Evolutionary conservation across 331 rosid genomes (phyloP), one percentile per base, ranked within the genome.

Genomic region (Quercus lobata): DNA sequence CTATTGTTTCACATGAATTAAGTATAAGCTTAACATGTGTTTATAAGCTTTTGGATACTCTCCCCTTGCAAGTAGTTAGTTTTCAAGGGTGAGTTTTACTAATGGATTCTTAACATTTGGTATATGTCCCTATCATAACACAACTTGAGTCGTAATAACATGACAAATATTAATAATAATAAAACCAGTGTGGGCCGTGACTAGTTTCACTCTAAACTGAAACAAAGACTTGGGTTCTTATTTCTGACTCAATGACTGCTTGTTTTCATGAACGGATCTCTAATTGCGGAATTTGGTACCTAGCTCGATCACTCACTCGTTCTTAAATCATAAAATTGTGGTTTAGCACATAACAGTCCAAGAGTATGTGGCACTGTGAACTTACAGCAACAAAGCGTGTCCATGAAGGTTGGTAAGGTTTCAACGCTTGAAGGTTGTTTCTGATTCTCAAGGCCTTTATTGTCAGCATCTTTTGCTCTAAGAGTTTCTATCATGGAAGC

Each of bases 391-490:
- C 44, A 37, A 37, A 37, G 44, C 44, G 44, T 37, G 44, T 37
- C 44, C 44, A 37, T 37, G 44, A 37, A 37, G 44, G 44, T 35
- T 37, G 44, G 2, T 37, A 37, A 37, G 2, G 44, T 37, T 65
- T 84, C 90, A 1, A 88, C 80, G 24, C 89, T 63, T 0, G 90
- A 87, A 4, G 87, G 82, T 3, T 5, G 75, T 72, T 76, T 81
- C 27, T 7, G 46, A 37, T 37, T 37, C 46, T 37, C 46, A 37
- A 7, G 6, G 35, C 44, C 44, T 18, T 22, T 6, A 21, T 5
- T 16, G 35, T 55, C 69, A 2, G 16, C 69, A n/a, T 80, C 81
- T 56, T 58, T 84, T 34, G 76, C 74, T 14, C 74, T 7, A 4
- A 88, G 84, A 69, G 68, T 55, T 60, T 84, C 90, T 34, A 90